Percentiles rank a stretch among this genome's conserved stretches.
These are phyloP conservation scores for Sordariomycetes sp. DNA, from an alignment of 2,329 filamentous ascomycete genomes.

Conservation along the genomic window DNA sequence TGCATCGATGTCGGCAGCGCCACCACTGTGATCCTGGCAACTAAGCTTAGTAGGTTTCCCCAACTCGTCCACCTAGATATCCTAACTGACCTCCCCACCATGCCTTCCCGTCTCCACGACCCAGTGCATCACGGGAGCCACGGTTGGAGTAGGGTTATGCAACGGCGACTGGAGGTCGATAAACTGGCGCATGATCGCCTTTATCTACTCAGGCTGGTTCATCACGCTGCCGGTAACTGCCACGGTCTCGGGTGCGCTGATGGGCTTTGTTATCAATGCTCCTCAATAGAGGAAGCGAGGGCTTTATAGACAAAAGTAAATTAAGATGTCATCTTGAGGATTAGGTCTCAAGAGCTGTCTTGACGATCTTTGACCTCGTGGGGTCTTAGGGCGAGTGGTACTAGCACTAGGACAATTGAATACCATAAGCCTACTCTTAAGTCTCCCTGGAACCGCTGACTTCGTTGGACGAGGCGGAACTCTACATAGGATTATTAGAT, in stretches of 20 bases:
- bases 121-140: slow-evolving; percentile 53
- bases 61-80: not conserved
- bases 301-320: not conserved
- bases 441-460: not conserved
- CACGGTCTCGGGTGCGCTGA: slow-evolving; percentile 46
- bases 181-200: slow-evolving; percentile 52
- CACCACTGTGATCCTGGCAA: slow-evolving; percentile 53
- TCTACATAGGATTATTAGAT: too few species aligned
- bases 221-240: slow-evolving; percentile 48
- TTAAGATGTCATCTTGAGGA: not conserved
- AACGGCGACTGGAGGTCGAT: slow-evolving; percentile 47
- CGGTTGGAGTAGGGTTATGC: slow-evolving; percentile 53
- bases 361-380: not conserved
- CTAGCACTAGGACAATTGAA: not conserved
- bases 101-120: slow-evolving; percentile 54
- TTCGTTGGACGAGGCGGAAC: too few species aligned
- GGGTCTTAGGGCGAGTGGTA: not conserved
- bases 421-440: not conserved
- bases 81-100: slow-evolving; percentile 24
- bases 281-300: slow-evolving; percentile 20
- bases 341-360: not conserved
- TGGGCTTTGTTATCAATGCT: slow-evolving; percentile 53
- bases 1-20: slow-evolving; percentile 51
- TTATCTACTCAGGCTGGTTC: slow-evolving; percentile 50
- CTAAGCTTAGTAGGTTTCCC: slow-evolving; percentile 37